phyloP scores from a whole-genome alignment of 2,329 filamentous ascomycete genomes.

The Lasiodiplodia citricola region DNA sequence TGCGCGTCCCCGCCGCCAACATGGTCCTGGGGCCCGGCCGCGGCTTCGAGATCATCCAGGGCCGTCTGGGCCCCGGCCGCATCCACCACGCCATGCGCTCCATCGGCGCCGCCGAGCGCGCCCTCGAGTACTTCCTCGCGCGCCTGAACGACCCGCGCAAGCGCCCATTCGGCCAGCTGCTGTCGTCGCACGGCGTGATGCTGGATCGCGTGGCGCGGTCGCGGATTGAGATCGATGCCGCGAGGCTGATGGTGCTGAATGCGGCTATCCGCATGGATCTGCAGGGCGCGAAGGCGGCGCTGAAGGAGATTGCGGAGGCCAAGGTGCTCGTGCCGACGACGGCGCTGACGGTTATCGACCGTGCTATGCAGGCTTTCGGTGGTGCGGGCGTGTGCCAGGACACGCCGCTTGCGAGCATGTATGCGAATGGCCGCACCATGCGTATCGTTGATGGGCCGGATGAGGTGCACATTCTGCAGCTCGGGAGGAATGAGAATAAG shows the following conservation, averaged over 20 bases:
- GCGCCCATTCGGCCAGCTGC: conserved; percentile 86
- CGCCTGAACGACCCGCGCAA: conserved; percentile 91
- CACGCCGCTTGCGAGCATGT: conserved; percentile 81
- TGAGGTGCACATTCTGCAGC: conserved; percentile 81
- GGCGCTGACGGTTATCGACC: conserved; percentile 86
- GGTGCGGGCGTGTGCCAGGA: conserved; percentile 92
- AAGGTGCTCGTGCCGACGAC: conserved; percentile 89
- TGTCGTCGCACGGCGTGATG: conserved; percentile 90
- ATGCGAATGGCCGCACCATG: conserved; percentile 80
- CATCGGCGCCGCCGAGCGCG: conserved; percentile 88
- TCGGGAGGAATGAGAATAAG: conserved; percentile 81
- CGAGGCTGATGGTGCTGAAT: conserved; percentile 88
- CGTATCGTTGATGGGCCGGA: conserved; percentile 92
- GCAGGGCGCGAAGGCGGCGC: conserved; percentile 82
- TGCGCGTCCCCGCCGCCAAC: conserved; percentile 81
- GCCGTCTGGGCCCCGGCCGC: conserved; percentile 89
- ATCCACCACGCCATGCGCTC: conserved; percentile 98
- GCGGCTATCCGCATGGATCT: conserved; percentile 95
- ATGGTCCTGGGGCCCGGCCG: conserved; percentile 92
- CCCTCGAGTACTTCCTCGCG: conserved; percentile 92
- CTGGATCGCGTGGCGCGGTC: conserved; percentile 93
- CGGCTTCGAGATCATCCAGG: conserved; percentile 98
- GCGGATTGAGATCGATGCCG: conserved; percentile 90
- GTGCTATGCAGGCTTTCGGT: conserved; percentile 90
- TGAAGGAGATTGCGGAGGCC: conserved; percentile 93